Percentiles rank a stretch among this genome's conserved stretches.
These are phyloP conservation scores for Thalassiosira livingstoniorum DNA, from an alignment of 352 stramenopile genomes.

Conservation along the genomic window DNA sequence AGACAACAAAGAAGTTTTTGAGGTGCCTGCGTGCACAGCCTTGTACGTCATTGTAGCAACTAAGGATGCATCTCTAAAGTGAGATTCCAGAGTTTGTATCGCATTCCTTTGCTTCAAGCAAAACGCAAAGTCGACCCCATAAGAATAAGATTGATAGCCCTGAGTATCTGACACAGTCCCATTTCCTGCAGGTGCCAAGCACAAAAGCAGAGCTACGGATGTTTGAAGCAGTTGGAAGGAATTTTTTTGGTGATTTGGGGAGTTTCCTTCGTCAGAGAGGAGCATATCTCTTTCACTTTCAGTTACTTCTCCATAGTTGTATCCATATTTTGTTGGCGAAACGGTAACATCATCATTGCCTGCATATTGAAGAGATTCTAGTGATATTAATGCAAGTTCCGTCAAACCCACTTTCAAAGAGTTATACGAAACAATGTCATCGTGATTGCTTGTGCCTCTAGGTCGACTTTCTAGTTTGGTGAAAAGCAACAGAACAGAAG, in stretches of 20 bases:
- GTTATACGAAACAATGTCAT: conserved; percentile 45
- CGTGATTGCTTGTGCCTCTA: conserved; percentile 18
- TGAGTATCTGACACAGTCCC: not conserved
- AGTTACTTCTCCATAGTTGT: conserved; percentile 41
- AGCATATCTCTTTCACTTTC: not conserved
- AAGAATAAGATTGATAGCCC: conserved; percentile 36
- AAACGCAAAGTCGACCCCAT: conserved; percentile 46
- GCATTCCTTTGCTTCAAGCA: conserved; percentile 56
- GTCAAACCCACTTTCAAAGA: conserved; percentile 46
- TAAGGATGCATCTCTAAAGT: conserved; percentile 40
- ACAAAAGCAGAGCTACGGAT: conserved; percentile 34
- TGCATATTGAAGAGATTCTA: conserved; percentile 48
- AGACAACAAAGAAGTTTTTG: conserved; percentile 23
- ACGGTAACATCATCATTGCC: not conserved
- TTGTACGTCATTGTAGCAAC: conserved; percentile 60
- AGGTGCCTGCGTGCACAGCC: conserved; percentile 30
- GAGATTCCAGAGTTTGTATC: conserved; percentile 30
- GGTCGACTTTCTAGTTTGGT: conserved; percentile 36
- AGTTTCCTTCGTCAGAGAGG: conserved; percentile 1
- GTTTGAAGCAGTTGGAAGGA: conserved; percentile 38
- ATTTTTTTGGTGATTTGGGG: too few species aligned
- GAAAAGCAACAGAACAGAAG: conserved; percentile 44
- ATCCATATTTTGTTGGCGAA: conserved; percentile 31
- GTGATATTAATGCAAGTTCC: conserved; percentile 43
- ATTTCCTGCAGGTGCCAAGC: conserved; percentile 26